Evolutionary conservation across 2,329 filamentous ascomycete genomes (phyloP).

Genomic region (Sporothrix protearum): DNA sequence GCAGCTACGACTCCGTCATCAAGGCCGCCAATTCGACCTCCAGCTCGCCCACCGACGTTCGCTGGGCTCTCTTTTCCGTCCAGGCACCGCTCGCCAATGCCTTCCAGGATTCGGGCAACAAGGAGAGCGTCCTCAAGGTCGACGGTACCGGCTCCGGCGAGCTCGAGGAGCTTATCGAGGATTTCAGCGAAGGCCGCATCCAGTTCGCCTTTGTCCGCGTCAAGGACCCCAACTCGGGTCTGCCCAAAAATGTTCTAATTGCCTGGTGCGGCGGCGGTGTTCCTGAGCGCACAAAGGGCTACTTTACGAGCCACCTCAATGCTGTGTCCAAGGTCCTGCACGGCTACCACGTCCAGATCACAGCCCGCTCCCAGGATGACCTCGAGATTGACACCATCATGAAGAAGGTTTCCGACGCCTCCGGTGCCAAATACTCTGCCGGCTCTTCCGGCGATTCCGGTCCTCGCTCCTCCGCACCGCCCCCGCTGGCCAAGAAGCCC

Average conservation of each 20-base stretch:
- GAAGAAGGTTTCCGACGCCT: slow-evolving; percentile 90
- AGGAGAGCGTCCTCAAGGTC: slow-evolving; percentile 94
- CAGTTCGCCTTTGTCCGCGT: slow-evolving; percentile 97
- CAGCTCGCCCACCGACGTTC: slow-evolving; percentile 75
- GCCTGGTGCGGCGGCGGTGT: slow-evolving; percentile 97
- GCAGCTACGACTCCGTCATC: slow-evolving; percentile 64
- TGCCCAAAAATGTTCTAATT: slow-evolving; percentile 90
- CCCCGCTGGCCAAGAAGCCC: slow-evolving; percentile 80
- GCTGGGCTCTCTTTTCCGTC: slow-evolving; percentile 93
- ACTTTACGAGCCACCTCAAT: slow-evolving; percentile 91
- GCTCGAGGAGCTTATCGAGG: slow-evolving; percentile 82
- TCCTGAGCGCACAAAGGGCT: slow-evolving; percentile 96
- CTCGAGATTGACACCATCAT: slow-evolving; percentile 83
- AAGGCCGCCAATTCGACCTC: slow-evolving; percentile 50
- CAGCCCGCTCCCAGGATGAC: slow-evolving; percentile 85
- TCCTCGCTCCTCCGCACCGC: slow-evolving; percentile 45
- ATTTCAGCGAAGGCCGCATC: slow-evolving; percentile 93
- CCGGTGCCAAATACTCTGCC: slow-evolving; percentile 87
- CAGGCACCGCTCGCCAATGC: slow-evolving; percentile 88
- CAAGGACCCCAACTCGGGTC: slow-evolving; percentile 83
- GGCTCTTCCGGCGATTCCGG: slow-evolving; percentile 50
- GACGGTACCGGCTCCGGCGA: slow-evolving; percentile 87
- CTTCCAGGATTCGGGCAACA: slow-evolving; percentile 79
- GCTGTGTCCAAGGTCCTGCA: slow-evolving; percentile 89
- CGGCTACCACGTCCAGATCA: slow-evolving; percentile 97